Percentiles rank a stretch among this genome's conserved stretches.
phyloP scores from a whole-genome alignment of 768 basidiomycete species.

The Termitomyces sp. region DNA sequence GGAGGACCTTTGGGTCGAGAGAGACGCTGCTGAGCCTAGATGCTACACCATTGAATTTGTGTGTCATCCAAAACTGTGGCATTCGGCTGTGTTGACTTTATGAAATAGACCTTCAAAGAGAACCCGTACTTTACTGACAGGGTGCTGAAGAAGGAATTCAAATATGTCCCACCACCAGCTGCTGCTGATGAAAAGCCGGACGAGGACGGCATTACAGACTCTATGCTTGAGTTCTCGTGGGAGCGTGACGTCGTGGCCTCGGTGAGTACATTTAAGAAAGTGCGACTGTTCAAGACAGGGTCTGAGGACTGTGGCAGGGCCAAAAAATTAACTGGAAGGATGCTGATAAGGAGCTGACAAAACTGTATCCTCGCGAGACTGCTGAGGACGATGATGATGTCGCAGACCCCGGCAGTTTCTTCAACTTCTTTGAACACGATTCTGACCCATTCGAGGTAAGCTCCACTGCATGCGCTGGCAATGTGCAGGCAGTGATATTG shows the following conservation, averaged over 20 bases:
- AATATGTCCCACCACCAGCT: constrained; percentile 52
- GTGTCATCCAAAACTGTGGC: constrained; percentile 27
- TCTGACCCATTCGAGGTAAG: constrained; percentile 62
- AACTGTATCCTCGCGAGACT: constrained; percentile 63
- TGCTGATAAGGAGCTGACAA: constrained; percentile 68
- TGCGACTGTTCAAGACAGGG: constrained; percentile 4
- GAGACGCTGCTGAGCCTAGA: constrained; percentile 69
- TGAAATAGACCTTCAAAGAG: constrained; percentile 69
- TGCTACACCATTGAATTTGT: constrained; percentile 89
- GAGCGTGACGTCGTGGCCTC: constrained; percentile 64
- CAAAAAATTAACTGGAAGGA: constrained; percentile 81
- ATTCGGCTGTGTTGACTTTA: constrained; percentile 2
- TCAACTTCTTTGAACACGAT: constrained; percentile 77
- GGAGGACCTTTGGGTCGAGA: constrained; percentile 79
- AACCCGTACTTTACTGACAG: constrained; percentile 79
- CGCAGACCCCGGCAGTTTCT: constrained; percentile 73
- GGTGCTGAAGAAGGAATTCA: constrained; percentile 80
- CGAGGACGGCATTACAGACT: constrained; percentile 68
- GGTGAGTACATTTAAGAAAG: constrained; percentile 32
- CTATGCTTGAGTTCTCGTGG: constrained; percentile 81
- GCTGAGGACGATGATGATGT: constrained; percentile 62
- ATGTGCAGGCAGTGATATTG: constrained; percentile 20
- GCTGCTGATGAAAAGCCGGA: constrained; percentile 56
- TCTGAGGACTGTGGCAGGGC: constrained; percentile 32
- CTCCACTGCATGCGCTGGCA: neutral